Percentiles rank a stretch among this genome's conserved stretches.
phyloP scores from a whole-genome alignment of 2,329 filamentous ascomycete species.

The Fusarium sp. region DNA sequence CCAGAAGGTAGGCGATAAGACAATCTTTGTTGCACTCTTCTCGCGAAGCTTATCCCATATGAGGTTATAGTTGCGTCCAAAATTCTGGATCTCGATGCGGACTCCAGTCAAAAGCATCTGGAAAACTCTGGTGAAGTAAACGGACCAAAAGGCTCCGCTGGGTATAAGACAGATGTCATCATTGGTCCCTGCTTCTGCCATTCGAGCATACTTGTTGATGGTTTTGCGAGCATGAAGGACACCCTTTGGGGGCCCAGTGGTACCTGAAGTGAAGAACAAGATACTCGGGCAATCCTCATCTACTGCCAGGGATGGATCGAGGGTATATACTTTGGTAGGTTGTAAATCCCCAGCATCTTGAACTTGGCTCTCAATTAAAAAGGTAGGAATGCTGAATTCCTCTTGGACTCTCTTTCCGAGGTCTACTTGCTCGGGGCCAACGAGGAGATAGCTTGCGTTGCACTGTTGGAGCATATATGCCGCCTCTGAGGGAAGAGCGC shows the following conservation, averaged over 20 bases:
- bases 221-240: slow-evolving; percentile 17
- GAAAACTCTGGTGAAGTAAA: slow-evolving; percentile 20
- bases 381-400: not conserved
- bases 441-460: not conserved
- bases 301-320: not conserved
- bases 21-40: slow-evolving; percentile 11
- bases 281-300: slow-evolving; percentile 1
- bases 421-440: not conserved
- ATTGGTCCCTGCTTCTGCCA: slow-evolving; percentile 11
- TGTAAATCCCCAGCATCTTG: not conserved
- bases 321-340: not conserved
- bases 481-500: slow-evolving; percentile 2
- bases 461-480: slow-evolving; percentile 8
- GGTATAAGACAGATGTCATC: slow-evolving; percentile 24
- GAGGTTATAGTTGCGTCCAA: slow-evolving; percentile 22
- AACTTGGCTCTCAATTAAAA: slow-evolving; percentile 1
- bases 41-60: slow-evolving; percentile 25
- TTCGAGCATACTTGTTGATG: slow-evolving; percentile 21
- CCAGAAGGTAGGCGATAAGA: slow-evolving; percentile 26
- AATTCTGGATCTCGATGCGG: slow-evolving; percentile 24
- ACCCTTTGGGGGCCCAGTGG: slow-evolving; percentile 17
- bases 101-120: slow-evolving; percentile 22
- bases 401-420: not conserved
- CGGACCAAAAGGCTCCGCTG: slow-evolving; percentile 23
- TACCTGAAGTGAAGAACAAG: slow-evolving; percentile 16